Conservation (phyloP, 2,329 filamentous ascomycete genomes). For the Coniella lustricola region DNA sequence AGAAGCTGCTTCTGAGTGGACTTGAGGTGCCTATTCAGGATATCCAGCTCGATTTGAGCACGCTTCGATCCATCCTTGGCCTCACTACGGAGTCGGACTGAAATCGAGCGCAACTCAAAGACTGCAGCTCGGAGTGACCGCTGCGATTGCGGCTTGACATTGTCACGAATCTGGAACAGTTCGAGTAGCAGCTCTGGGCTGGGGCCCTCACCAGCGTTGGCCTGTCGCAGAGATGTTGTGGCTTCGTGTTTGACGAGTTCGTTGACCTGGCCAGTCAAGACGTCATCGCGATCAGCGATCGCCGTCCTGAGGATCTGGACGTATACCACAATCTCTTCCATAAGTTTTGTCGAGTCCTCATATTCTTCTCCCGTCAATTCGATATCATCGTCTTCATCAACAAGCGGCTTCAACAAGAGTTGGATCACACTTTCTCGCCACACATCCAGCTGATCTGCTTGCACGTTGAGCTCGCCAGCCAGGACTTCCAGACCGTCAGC, state of each 20-base stretch:
- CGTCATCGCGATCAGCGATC: conserved; percentile 71
- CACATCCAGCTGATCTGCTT: conserved; percentile 62
- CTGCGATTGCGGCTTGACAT: conserved; percentile 36
- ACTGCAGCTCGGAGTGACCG: conserved; percentile 64
- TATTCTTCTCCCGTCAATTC: conserved; percentile 88
- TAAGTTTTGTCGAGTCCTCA: conserved; percentile 74
- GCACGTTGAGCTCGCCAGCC: conserved; percentile 59
- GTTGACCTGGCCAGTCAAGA: conserved; percentile 72
- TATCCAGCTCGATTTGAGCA: conserved; percentile 53
- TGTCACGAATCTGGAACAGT: conserved; percentile 40
- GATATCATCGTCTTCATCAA: conserved; percentile 65
- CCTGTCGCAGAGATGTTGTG: conserved; percentile 51
- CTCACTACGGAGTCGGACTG: conserved; percentile 52
- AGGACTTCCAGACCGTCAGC: conserved; percentile 61
- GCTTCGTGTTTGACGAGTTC: conserved; percentile 68
- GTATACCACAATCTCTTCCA: conserved; percentile 85
- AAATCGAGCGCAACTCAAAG: conserved; percentile 59
- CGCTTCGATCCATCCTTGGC: conserved; percentile 45
- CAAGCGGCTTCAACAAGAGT: conserved; percentile 64
- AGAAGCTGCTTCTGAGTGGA: conserved; percentile 47
- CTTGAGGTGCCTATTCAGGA: conserved; percentile 58
- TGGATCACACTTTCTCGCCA: conserved; percentile 70
- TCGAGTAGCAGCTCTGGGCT: conserved; percentile 57
- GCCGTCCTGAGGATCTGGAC: conserved; percentile 69
- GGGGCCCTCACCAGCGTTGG: conserved; percentile 59